phyloP scores from a whole-genome alignment of 352 stramenopile genomes.

The Pythium volutum region DNA sequence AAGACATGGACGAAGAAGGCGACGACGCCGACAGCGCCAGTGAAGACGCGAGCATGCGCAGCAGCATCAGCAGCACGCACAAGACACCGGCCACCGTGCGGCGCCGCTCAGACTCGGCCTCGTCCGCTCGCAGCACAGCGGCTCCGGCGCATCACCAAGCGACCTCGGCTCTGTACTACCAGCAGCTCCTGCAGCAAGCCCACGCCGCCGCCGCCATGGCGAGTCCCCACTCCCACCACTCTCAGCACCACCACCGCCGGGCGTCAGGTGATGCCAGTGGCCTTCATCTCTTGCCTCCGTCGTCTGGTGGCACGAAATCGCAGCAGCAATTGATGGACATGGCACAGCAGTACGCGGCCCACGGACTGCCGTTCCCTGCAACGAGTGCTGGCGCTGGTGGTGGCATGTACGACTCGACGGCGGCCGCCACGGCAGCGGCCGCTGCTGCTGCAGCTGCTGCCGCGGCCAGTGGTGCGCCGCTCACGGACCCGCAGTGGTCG shows the following conservation, averaged over 20 bases:
- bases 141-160: not conserved
- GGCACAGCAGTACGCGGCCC: conserved; percentile 19
- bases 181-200: conserved; percentile 23
- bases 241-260: conserved; percentile 1
- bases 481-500: conserved; percentile 72
- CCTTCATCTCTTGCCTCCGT: not conserved
- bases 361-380: conserved; percentile 5
- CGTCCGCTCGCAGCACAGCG: not conserved
- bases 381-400: not conserved
- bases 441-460: conserved; percentile 18
- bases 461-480: conserved; percentile 20
- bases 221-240: no score
- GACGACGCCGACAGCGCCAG: conserved; percentile 17
- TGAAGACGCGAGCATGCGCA: conserved; percentile 14
- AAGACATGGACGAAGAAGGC: conserved; percentile 20
- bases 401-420: conserved; percentile 19
- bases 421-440: conserved; percentile 16
- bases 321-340: conserved; percentile 14
- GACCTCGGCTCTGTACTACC: conserved; percentile 18
- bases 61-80: not conserved
- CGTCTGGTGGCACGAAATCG: not conserved
- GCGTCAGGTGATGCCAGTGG: not conserved
- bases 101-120: conserved; percentile 9
- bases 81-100: not conserved
- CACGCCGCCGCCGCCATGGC: conserved; percentile 4